Percentiles rank a stretch among this genome's conserved stretches.
Conservation (phyloP, 495 filamentous ascomycete species). For the Xanthoparmelia taractica region DNA sequence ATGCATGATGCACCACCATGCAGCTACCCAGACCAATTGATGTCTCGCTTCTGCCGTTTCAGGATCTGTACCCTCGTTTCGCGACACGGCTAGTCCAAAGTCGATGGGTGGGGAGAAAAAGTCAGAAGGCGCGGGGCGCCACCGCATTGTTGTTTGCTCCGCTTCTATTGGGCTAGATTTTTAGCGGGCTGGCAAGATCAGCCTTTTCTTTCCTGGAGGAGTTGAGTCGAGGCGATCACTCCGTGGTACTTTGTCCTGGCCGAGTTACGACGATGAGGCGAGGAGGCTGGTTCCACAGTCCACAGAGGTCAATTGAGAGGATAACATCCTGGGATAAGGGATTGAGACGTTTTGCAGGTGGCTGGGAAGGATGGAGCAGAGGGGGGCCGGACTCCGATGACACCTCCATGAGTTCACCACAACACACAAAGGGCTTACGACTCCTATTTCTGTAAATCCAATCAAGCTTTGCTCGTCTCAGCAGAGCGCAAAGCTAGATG, state of each 20-base stretch:
- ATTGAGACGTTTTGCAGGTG: not conserved
- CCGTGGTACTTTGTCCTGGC: not conserved
- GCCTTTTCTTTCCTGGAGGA: conserved; percentile 7
- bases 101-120: not conserved
- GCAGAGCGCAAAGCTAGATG: not conserved
- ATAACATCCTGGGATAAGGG: not conserved
- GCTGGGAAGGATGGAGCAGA: not conserved
- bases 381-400: not conserved
- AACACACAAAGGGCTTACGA: not conserved
- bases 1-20: not conserved
- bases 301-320: not conserved
- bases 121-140: not conserved
- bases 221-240: conserved; percentile 4
- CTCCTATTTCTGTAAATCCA: not conserved
- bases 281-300: no score
- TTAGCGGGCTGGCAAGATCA: conserved; percentile 10
- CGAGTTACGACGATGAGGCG: not conserved
- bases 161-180: conserved; percentile 9
- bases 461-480: not conserved
- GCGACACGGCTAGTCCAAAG: not conserved
- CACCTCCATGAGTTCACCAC: not conserved
- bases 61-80: conserved; percentile 20
- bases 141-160: conserved; percentile 11
- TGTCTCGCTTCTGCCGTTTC: conserved; percentile 10
- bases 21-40: not conserved